Evolutionary conservation across 192 early-diverging fungal genomes (phyloP).

Genomic region (Backusella psychrophila): DNA sequence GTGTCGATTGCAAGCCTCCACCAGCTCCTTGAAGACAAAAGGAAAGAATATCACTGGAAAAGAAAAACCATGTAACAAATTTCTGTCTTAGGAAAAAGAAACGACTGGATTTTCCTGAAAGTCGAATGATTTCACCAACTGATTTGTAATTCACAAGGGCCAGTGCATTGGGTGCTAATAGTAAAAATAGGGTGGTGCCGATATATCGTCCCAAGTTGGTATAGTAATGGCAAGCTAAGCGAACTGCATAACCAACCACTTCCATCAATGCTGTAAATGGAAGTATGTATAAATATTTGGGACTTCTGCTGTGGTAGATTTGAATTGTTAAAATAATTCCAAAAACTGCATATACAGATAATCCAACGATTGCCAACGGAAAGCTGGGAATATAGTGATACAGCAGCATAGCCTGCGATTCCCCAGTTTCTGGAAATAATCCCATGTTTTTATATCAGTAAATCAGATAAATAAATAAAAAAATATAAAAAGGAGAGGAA

Average conservation of each 20-base stretch:
- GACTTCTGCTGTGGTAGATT: not conserved
- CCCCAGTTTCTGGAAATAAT: not conserved
- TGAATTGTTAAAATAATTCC: not conserved
- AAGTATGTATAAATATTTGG: conserved; percentile 6
- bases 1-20: not conserved
- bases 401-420: not conserved
- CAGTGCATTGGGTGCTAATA: conserved; percentile 47
- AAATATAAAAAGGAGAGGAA: not conserved
- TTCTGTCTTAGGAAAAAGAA: conserved; percentile 33
- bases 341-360: not conserved
- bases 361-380: not conserved
- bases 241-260: conserved; percentile 36
- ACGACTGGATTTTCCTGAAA: not conserved
- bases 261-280: conserved; percentile 38
- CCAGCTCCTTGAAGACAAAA: conserved; percentile 35
- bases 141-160: conserved; percentile 48
- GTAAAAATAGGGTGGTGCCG: conserved; percentile 36
- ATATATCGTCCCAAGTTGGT: conserved; percentile 37
- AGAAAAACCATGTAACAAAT: conserved; percentile 49
- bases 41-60: conserved; percentile 44
- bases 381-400: not conserved
- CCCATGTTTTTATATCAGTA: not conserved
- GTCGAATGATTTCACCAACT: conserved; percentile 34
- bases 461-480: not conserved
- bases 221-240: conserved; percentile 35